phyloP scores from a whole-genome alignment of 495 filamentous ascomycete species.

The Trichoderma reesei region DNA sequence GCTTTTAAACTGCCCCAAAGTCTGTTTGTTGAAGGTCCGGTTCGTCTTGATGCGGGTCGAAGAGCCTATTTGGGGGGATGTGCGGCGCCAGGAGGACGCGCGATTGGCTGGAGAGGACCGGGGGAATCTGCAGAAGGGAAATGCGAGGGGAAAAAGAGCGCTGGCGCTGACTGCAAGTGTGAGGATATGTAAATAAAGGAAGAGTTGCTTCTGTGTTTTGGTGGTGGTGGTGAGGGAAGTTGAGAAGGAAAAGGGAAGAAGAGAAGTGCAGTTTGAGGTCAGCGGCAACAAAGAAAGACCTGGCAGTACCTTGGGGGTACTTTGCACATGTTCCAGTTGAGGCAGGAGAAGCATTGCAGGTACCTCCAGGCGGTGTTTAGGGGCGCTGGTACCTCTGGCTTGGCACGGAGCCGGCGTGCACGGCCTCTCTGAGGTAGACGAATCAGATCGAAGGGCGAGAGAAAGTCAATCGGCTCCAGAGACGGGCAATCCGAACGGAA shows the following conservation, averaged over 20 bases:
- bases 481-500: not conserved
- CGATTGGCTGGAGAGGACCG: not conserved
- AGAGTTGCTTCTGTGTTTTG: not conserved
- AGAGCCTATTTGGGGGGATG: constrained; percentile 3
- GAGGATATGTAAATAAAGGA: not conserved
- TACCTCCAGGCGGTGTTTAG: no score
- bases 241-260: not conserved
- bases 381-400: no score
- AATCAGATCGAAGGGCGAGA: not conserved
- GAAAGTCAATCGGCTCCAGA: not conserved
- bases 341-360: no score
- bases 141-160: not conserved
- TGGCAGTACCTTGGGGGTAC: no score
- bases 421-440: not conserved
- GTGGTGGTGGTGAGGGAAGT: not conserved
- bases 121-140: not conserved
- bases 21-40: not conserved
- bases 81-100: not conserved
- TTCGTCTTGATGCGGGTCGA: constrained; percentile 3
- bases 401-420: no score
- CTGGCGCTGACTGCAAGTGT: not conserved
- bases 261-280: not conserved
- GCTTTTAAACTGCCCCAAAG: not conserved
- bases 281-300: not conserved
- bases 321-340: no score